These are phyloP conservation scores for Rhododendron molle DNA, from an alignment of 148 eudicot genomes.

Conservation along the genomic window DNA sequence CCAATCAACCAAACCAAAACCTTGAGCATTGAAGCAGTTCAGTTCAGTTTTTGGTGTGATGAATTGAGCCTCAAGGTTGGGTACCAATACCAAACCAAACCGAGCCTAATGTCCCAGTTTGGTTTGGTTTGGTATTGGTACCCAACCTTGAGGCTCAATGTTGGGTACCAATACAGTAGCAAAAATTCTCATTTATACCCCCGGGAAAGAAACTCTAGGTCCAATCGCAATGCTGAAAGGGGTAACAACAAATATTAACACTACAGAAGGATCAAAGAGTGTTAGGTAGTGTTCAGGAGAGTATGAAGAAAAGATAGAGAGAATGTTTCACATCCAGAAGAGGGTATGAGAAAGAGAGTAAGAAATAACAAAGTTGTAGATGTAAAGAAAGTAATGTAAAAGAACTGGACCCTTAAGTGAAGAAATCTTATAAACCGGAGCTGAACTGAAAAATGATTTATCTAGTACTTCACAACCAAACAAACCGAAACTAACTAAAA, in stretches of 20 bases:
- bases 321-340: neutral
- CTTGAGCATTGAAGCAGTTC: neutral
- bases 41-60: neutral
- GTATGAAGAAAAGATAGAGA: neutral
- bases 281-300: neutral
- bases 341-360: neutral
- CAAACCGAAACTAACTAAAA: neutral
- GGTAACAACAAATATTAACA: neutral
- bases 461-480: neutral
- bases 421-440: neutral
- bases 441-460: neutral
- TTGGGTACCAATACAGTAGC: neutral
- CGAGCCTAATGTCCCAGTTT: no score
- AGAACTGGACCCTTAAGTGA: neutral
- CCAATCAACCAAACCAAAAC: neutral
- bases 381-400: neutral
- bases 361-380: neutral
- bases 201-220: neutral
- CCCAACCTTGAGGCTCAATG: no score
- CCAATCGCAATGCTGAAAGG: neutral
- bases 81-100: neutral
- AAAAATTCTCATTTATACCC: neutral
- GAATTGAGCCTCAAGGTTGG: neutral
- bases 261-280: neutral
- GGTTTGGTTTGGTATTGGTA: no score